These are phyloP conservation scores for Tephrocybe sp. DNA, from an alignment of 768 basidiomycete genomes.

Conservation along the genomic window DNA sequence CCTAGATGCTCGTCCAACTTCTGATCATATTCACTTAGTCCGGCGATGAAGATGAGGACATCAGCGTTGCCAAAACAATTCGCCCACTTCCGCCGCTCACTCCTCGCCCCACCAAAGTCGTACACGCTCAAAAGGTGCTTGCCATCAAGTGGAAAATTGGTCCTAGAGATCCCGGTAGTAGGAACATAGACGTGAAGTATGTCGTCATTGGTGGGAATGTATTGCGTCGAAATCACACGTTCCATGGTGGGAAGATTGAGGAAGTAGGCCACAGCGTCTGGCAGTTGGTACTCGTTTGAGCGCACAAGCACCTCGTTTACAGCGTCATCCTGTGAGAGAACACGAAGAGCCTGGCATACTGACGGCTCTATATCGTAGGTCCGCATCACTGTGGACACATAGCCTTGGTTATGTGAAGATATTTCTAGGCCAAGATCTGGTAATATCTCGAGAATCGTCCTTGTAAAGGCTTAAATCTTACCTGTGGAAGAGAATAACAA, in stretches of 20 bases:
- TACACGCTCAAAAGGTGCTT: conserved; percentile 89
- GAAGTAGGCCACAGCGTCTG: conserved; percentile 93
- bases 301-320: conserved; percentile 79
- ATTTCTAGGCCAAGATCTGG: too few species aligned
- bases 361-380: too few species aligned
- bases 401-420: conserved; percentile 62
- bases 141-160: conserved; percentile 89
- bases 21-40: conserved; percentile 83
- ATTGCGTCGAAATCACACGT: conserved; percentile 70
- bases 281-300: conserved; percentile 90
- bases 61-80: conserved; percentile 93
- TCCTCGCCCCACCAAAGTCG: conserved; percentile 85
- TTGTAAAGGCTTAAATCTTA: too few species aligned
- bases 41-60: conserved; percentile 87
- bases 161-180: conserved; percentile 96
- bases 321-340: conserved; percentile 75
- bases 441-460: too few species aligned
- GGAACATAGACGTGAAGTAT: conserved; percentile 90
- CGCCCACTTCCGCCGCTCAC: conserved; percentile 91
- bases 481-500: too few species aligned
- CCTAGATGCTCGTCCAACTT: background rate
- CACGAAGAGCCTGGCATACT: conserved; percentile 63
- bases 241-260: conserved; percentile 72
- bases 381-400: conserved; percentile 60
- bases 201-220: conserved; percentile 91